Base-by-base conservation (phyloP, 2,329 filamentous ascomycete species). In the Biscogniauxia marginata region DNA sequence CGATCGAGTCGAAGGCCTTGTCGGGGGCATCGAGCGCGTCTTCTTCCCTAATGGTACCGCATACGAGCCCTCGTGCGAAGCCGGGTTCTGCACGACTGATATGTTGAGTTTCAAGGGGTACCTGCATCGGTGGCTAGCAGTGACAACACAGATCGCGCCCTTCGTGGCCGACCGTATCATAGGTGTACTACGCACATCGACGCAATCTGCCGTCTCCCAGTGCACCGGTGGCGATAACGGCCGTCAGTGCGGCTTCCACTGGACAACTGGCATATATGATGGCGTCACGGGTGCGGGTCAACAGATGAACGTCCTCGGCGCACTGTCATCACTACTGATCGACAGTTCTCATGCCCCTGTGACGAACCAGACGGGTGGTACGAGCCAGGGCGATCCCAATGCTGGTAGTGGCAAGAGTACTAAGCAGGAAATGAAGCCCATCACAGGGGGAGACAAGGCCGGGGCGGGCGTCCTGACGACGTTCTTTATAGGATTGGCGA, bases 61-160 rank as follows among this genome's bases (percentile, higher is more conserved):
- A 72, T 80, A 74, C 68, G 83, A 86, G 65, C 70, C 70, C 18
- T 73, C 77, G 5, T 86, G 84, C 69, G 84, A 86, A 70, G 69
- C 56, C 18, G 68, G 70, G 45, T 71, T 64, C 4, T 86, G 83
- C 73, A 79, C 80, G 63, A 72, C 75, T 48, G 83, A 86, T 63
- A 81, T 84, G 68, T 73, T 77, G 54, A 76, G 75, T 13, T 85
- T 82, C 77, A 85, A 85, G 68, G 82, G 80, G 24, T 84, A 83
- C 66, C 73, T 84, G 6, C 71, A 78, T 30, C 81, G 83, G 46
- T 85, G 79, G 75, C 66, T 77, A 55, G 75, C 73, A 1, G 65
- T 69, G 19, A 70, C 72, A 3, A 69, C 72, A 9, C 70, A 75
- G 55, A 56, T 76, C 43, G 75, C 72, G 0, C 74, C 75, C 4